Base-by-base conservation (phyloP, 371 early-diverging fungal genomes). In the Rhizomucor miehei region DNA sequence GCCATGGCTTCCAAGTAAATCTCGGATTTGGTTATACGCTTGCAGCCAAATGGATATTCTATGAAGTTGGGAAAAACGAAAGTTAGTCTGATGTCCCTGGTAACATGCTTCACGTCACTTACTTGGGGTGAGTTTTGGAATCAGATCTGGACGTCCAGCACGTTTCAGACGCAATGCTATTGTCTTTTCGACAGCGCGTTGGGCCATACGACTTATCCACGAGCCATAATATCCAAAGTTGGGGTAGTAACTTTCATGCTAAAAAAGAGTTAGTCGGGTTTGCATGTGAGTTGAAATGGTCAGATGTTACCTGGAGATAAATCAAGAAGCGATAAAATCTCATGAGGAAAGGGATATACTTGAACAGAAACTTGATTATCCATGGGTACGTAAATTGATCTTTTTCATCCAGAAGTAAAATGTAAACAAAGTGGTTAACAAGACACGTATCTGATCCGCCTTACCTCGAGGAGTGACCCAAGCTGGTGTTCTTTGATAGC, bases 401-500 rank as follows among this genome's bases (percentile, higher is more conserved):
- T 50, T 21, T 17, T 40, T n/a, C 10, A 1, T 11, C 8, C 10
- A 37, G 6, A 41, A 11, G 12, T 14, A 16, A 11, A 41, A 41
- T 41, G 19, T 41, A 6, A 14, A 11, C 41, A 25, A 1, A 34
- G 21, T 14, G 12, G 40, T 25, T 29, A 9, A 47, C 48, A 35
- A 1, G 73, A 77, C 8, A 76, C 55, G 51, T 73, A 56, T 17
- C 45, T 70, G 67, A 25, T 61, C 35, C 24, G 54, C 59, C 47
- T 77, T 63, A 21, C 44, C 45, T 46, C 73, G 65, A 3, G 75
- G 77, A 16, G 64, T 12, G 17, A 79, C 59, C 66, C 77, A 81
- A 12, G 71, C 67, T 10, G 86, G 77, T 0, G 83, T 77, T n/a
- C 84, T 72, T 46, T 82, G 82, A 53, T 76, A 86, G 36, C 67